These are phyloP conservation scores for Sisymbrium altissimum DNA, from an alignment of 345 rosid species.

Conservation along the genomic window DNA sequence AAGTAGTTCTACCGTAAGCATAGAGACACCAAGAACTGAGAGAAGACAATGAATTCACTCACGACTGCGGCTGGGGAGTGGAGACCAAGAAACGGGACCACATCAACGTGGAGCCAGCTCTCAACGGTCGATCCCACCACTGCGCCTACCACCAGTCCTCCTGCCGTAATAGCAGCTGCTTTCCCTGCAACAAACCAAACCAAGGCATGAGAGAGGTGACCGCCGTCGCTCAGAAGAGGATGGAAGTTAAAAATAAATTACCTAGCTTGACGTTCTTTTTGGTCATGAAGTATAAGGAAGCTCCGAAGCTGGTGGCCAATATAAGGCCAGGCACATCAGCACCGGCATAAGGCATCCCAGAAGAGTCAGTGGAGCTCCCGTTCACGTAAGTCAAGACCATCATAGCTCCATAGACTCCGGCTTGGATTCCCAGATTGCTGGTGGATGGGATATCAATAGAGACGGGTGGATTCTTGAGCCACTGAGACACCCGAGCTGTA, in stretches of 20 bases:
- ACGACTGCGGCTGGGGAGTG: conserved; percentile 85
- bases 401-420: conserved; percentile 89
- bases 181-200: conserved; percentile 54
- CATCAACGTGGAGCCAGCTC: conserved; percentile 94
- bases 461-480: conserved; percentile 71
- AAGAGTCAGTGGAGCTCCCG: conserved; percentile 51
- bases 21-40: conserved; percentile 80
- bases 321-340: conserved; percentile 87
- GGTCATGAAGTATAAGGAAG: conserved; percentile 89
- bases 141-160: conserved; percentile 96
- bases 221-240: neutral
- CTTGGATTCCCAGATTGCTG: conserved; percentile 68
- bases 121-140: conserved; percentile 88
- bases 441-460: conserved; percentile 74
- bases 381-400: conserved; percentile 77
- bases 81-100: conserved; percentile 79
- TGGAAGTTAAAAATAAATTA: conserved; percentile 20
- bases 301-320: conserved; percentile 83
- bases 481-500: conserved; percentile 59
- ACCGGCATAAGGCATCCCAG: conserved; percentile 49
- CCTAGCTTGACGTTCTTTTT: conserved; percentile 79
- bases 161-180: conserved; percentile 73
- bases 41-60: conserved; percentile 77
- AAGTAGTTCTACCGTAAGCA: conserved; percentile 55
- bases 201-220: conserved; percentile 5